Base-by-base conservation (phyloP, 768 basidiomycete genomes). In the Xerocomus potaroensis region DNA sequence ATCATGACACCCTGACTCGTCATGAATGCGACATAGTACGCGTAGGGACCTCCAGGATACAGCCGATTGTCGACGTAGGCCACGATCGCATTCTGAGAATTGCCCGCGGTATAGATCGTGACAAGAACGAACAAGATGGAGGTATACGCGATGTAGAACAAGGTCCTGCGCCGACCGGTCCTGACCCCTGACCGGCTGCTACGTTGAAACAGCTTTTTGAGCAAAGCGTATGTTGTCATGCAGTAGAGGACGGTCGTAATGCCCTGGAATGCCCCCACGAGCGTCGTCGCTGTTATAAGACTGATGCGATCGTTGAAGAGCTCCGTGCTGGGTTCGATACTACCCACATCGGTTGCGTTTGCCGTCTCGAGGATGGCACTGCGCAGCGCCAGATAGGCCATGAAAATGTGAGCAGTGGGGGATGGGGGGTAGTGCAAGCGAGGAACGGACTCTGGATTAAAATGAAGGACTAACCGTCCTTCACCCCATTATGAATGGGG, bases 41-140 rank as follows among this genome's bases (percentile, higher is more conserved):
- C 34, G 23, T 42, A 61, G 14, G 65, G 61, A 10, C 64, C 64
- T 24, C 49, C 60, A 1, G 53, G 52, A 27, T 57, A 67, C 19
- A 51, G 26, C 41, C 66, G 53, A 37, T 69, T 62, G 9, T 67
- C 50, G 33, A 67, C 53, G 41, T 58, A 67, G 47, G 54, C 56
- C 6, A 69, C 40, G 38, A 61, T 52, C 8, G 68, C 54, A 8
- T 56, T 55, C 35, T 57, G 60, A 30, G 63, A 61, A 43, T 62
- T 67, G 21, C 58, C 54, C 23, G 56, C 51, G n/a, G 55, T 54
- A 34, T 58, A 67, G 26, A 67, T 4, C 6, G 62, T 62, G 32
- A 42, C 61, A 9, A 66, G 40, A 21, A 60, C 34, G 30, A 69
- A 69, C 27, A 67, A 19, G 42, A 55, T 33, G 15, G 51, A 43